These are phyloP conservation scores for Salix dunnii DNA, from an alignment of 345 rosid species.

Conservation along the genomic window DNA sequence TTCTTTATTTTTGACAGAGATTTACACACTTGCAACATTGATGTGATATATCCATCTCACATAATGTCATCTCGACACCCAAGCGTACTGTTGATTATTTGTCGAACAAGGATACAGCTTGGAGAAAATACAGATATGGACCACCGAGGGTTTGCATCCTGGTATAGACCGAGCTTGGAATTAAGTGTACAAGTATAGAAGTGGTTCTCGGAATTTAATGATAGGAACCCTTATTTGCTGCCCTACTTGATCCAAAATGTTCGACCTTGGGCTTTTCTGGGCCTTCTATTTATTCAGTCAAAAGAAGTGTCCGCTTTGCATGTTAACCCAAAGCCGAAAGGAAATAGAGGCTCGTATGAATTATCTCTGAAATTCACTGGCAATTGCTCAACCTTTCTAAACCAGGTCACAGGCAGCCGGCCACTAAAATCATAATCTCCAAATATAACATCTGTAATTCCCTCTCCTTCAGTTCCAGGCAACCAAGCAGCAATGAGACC, in stretches of 20 bases:
- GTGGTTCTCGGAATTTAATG: not conserved
- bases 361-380: constrained; percentile 43
- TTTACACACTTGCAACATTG: not conserved
- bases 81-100: not conserved
- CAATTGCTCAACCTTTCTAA: constrained; percentile 46
- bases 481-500: constrained; percentile 87
- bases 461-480: constrained; percentile 79
- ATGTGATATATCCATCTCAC: not conserved
- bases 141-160: not conserved
- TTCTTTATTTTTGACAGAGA: not conserved
- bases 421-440: constrained; percentile 64
- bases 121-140: not conserved
- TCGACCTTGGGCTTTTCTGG: constrained; percentile 8
- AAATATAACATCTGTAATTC: constrained; percentile 59
- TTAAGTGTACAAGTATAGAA: not conserved
- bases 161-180: no score
- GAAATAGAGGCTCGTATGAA: constrained; percentile 60
- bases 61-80: not conserved
- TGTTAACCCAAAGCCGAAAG: constrained; percentile 62
- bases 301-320: constrained; percentile 2
- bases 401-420: constrained; percentile 74
- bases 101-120: not conserved
- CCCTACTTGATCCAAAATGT: not conserved
- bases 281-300: constrained; percentile 14
- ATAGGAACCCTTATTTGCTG: not conserved